Conservation (phyloP, 192 early-diverging fungal genomes). For the Linnemannia schmuckeri region DNA sequence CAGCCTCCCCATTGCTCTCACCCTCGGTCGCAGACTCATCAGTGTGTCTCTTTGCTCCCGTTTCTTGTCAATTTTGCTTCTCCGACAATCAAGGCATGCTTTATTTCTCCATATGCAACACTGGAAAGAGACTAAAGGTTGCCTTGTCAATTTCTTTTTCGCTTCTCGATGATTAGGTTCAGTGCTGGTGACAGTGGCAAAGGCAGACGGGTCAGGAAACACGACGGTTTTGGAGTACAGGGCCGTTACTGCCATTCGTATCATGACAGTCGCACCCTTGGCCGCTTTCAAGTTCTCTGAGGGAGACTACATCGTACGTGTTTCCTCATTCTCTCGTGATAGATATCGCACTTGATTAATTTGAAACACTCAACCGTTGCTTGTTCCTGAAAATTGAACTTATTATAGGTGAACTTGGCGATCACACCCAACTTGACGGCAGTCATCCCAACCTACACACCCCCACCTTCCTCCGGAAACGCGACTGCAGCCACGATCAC, state of each 20-base stretch:
- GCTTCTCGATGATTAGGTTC: background rate
- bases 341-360: background rate
- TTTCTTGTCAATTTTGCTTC: background rate
- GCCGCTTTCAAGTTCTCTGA: background rate
- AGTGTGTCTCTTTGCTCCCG: background rate
- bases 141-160: too few species aligned
- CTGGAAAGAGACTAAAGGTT: background rate
- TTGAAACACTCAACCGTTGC: background rate
- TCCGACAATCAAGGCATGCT: background rate
- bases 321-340: background rate
- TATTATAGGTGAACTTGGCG: background rate
- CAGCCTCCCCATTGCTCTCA: background rate
- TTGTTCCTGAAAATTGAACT: background rate
- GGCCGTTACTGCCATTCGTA: background rate
- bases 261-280: background rate
- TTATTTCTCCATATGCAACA: background rate
- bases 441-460: background rate
- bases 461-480: background rate
- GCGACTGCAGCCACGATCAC: background rate
- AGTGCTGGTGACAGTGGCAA: background rate
- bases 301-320: conserved; percentile 18
- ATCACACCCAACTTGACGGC: conserved; percentile 2
- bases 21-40: background rate
- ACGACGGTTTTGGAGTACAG: conserved; percentile 6
- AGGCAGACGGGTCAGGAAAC: conserved; percentile 18